These are phyloP conservation scores for Monosporozyma siamensis DNA, from an alignment of 805 yeast genomes.

Conservation along the genomic window DNA sequence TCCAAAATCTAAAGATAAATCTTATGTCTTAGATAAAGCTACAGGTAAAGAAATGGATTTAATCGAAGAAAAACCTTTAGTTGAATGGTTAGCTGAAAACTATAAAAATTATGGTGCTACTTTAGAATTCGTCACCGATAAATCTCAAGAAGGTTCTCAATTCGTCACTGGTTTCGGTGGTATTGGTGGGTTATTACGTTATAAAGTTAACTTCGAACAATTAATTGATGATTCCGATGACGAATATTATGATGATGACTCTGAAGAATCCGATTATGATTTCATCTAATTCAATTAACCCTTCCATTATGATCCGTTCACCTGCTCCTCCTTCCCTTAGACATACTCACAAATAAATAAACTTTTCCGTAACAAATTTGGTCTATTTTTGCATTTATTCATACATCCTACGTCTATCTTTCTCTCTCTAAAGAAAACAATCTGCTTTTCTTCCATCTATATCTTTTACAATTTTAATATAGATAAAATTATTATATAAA, in stretches of 20 bases:
- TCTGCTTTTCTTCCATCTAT: background rate
- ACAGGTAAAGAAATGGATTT: slow-evolving; percentile 92
- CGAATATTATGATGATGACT: slow-evolving; percentile 65
- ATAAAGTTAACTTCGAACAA: slow-evolving; percentile 95
- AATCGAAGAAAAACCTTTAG: slow-evolving; percentile 70
- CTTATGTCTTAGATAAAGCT: slow-evolving; percentile 66
- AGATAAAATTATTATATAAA: background rate
- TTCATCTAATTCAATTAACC: slow-evolving; percentile 21
- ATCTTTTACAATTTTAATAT: background rate
- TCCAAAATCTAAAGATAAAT: slow-evolving; percentile 66
- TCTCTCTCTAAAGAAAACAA: background rate
- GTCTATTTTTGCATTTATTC: slow-evolving; percentile 2
- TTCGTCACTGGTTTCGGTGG: slow-evolving; percentile 98
- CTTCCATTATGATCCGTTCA: background rate
- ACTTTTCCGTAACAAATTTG: background rate
- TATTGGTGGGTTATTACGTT: slow-evolving; percentile 91
- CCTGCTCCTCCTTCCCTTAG: background rate
- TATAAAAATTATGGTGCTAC: slow-evolving; percentile 91
- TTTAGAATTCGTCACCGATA: slow-evolving; percentile 92
- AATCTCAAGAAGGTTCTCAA: slow-evolving; percentile 97
- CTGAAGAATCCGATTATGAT: slow-evolving; percentile 32
- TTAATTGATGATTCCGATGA: slow-evolving; percentile 82
- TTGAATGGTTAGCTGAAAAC: slow-evolving; percentile 98
- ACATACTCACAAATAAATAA: background rate
- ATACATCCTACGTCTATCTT: background rate